Conservation (phyloP, 1,284 basidiomycete species). For the Boletus holoroseus region DNA sequence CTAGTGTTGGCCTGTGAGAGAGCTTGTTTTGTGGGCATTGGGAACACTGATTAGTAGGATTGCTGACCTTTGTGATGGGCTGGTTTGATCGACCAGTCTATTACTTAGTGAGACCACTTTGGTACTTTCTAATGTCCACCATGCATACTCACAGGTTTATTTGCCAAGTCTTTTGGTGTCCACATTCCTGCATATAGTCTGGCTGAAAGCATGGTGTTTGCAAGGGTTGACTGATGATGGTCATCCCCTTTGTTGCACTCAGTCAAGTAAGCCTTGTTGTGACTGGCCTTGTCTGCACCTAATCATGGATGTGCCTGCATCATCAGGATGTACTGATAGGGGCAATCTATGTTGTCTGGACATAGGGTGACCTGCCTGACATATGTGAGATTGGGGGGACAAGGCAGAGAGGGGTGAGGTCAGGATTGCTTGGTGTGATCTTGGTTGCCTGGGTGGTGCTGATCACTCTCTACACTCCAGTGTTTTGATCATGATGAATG, state of each 20-base stretch:
- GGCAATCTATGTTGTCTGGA: not conserved
- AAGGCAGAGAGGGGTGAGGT: constrained; percentile 1
- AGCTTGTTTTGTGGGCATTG: no score
- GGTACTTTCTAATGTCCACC: not conserved
- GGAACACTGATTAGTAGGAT: not conserved
- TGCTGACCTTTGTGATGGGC: not conserved
- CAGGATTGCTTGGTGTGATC: not conserved
- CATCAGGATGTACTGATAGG: constrained; percentile 5
- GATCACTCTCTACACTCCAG: constrained; percentile 3
- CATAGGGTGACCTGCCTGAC: not conserved
- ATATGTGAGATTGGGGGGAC: constrained; percentile 12
- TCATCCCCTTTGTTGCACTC: not conserved
- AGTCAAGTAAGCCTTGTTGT: constrained; percentile 1
- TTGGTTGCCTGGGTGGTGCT: not conserved
- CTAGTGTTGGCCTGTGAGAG: no score
- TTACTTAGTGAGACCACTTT: not conserved
- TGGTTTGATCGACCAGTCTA: not conserved
- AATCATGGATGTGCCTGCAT: constrained; percentile 9
- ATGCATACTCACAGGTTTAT: not conserved
- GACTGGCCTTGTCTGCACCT: constrained; percentile 1
- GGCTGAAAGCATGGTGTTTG: not conserved
- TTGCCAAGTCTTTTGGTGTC: no score
- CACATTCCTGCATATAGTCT: not conserved
- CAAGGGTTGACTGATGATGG: not conserved
- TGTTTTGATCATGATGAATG: constrained; percentile 1